Conservation (phyloP, 495 filamentous ascomycete genomes). For the Letharia columbiana region DNA sequence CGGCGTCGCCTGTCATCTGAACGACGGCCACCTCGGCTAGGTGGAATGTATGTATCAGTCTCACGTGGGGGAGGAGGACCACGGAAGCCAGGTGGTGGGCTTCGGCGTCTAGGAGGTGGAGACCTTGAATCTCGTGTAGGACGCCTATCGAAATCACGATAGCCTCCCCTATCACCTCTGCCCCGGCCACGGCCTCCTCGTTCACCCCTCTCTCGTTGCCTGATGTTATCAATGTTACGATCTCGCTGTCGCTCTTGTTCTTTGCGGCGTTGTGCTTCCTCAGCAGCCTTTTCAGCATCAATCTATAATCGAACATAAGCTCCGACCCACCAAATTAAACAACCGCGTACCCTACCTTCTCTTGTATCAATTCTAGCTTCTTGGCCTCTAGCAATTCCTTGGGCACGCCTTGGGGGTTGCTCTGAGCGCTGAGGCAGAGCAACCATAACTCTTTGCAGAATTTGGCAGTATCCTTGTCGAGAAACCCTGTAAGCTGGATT, state of each 20-base stretch:
- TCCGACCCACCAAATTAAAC: conserved; percentile 19
- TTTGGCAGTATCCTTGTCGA: conserved; percentile 81
- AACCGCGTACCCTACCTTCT: conserved; percentile 55
- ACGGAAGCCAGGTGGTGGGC: conserved; percentile 39
- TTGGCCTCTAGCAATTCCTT: conserved; percentile 93
- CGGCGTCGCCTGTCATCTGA: conserved; percentile 30
- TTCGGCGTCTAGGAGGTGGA: conserved; percentile 50
- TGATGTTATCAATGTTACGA: conserved; percentile 53
- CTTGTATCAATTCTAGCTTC: conserved; percentile 85
- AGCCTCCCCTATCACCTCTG: conserved; percentile 42
- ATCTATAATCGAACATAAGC: conserved; percentile 43
- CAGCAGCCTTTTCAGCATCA: conserved; percentile 73
- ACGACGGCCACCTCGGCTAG: conserved; percentile 25
- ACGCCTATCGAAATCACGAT: conserved; percentile 42
- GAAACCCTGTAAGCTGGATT: conserved; percentile 85
- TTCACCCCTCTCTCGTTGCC: conserved; percentile 66
- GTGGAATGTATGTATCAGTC: conserved; percentile 51
- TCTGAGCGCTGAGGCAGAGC: conserved; percentile 80
- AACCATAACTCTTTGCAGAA: conserved; percentile 96
- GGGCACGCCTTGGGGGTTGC: conserved; percentile 80
- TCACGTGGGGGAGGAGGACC: conserved; percentile 45
- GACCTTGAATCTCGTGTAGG: conserved; percentile 46
- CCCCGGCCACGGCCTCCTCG: conserved; percentile 51
- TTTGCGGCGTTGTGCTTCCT: conserved; percentile 59
- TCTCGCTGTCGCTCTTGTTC: conserved; percentile 55